Conservation (phyloP, 2,329 filamentous ascomycete species). For the Chaetomium globosum region DNA sequence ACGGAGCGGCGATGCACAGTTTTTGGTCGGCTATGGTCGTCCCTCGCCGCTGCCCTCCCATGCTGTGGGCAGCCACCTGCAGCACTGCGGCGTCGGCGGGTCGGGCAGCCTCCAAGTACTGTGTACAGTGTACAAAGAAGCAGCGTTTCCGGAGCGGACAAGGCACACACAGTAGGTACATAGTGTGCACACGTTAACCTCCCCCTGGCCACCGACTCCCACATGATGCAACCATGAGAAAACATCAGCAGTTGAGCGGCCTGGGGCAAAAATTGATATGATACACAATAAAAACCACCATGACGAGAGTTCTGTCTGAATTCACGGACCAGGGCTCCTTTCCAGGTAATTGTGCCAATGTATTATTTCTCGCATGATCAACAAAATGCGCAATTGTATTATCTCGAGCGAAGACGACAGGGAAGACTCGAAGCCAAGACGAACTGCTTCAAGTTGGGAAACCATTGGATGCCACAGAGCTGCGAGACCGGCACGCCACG, state of each 20-base stretch:
- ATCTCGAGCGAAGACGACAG: neutral
- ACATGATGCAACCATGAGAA: slow-evolving; percentile 8
- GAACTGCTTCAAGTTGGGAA: neutral
- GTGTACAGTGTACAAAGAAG: slow-evolving; percentile 16
- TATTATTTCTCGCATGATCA: neutral
- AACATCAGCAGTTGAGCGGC: neutral
- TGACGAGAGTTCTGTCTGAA: neutral
- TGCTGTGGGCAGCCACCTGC: slow-evolving; percentile 25
- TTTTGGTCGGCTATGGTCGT: slow-evolving; percentile 24
- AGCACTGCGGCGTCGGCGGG: slow-evolving; percentile 30
- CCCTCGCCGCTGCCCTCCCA: slow-evolving; percentile 18
- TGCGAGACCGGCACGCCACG: neutral
- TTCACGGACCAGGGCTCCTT: neutral
- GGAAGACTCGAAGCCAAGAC: neutral
- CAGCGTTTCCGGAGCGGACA: slow-evolving; percentile 11
- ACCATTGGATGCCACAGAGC: neutral
- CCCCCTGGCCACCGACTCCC: neutral
- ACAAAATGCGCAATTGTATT: neutral
- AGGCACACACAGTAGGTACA: slow-evolving; percentile 17
- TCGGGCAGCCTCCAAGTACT: slow-evolving; percentile 7
- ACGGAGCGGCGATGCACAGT: slow-evolving; percentile 24
- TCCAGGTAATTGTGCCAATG: neutral
- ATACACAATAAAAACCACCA: neutral
- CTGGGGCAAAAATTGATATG: neutral
- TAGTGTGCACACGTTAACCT: neutral